Percentiles rank a stretch among this genome's conserved stretches.
These are phyloP conservation scores for Cyclotella cryptica DNA, from an alignment of 108 stramenopile species.

Conservation along the genomic window DNA sequence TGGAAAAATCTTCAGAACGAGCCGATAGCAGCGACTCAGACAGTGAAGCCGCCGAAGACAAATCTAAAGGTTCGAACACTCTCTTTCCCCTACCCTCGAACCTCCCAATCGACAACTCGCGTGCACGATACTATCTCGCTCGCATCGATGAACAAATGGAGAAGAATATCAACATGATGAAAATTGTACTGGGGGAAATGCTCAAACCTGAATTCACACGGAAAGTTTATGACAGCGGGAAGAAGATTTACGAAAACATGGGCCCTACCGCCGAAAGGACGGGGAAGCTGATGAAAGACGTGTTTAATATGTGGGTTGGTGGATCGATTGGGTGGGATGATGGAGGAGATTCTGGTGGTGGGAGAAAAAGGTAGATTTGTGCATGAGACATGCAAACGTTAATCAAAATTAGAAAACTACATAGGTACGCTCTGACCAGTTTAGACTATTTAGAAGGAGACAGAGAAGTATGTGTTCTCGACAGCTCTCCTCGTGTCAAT, in stretches of 20 bases:
- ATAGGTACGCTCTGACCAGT: background rate
- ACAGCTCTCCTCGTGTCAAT: background rate
- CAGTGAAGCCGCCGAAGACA: background rate
- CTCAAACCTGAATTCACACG: constrained; percentile 40
- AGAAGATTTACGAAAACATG: constrained; percentile 42
- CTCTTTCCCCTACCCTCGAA: constrained; percentile 3
- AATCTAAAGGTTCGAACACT: background rate
- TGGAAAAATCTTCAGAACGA: constrained; percentile 19
- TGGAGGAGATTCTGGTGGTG: constrained; percentile 6
- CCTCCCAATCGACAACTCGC: constrained; percentile 14
- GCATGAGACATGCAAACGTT: too few relatives aligned
- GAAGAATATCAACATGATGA: constrained; percentile 49
- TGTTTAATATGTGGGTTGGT: constrained; percentile 39
- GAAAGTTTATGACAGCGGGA: constrained; percentile 27
- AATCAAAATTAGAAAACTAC: background rate
- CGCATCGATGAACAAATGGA: constrained; percentile 38
- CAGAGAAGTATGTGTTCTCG: too few relatives aligned
- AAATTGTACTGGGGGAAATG: constrained; percentile 14
- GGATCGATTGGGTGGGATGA: constrained; percentile 11
- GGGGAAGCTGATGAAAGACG: constrained; percentile 45
- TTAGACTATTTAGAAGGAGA: too few relatives aligned
- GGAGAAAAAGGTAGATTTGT: constrained; percentile 17
- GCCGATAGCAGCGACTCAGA: constrained; percentile 8
- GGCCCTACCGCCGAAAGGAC: constrained; percentile 49
- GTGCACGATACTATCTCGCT: constrained; percentile 33